Percentiles rank a stretch among this genome's conserved stretches.
Evolutionary conservation across 2,329 filamentous ascomycete species (phyloP).

Genomic region (Cercospora sp.): DNA sequence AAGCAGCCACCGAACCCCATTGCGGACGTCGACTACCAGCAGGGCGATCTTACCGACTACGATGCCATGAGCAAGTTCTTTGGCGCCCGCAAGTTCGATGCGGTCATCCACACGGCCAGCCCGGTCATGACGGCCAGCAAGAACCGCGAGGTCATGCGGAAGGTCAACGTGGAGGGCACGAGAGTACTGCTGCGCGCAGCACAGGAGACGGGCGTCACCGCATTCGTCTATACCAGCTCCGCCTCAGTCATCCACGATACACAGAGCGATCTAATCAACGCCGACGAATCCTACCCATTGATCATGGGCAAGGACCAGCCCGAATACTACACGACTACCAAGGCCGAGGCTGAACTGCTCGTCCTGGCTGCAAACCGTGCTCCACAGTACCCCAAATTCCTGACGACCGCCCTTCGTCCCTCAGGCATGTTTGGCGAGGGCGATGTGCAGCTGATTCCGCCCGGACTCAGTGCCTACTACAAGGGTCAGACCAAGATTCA

Average conservation of each 20-base stretch:
- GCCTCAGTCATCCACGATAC: slow-evolving; percentile 52
- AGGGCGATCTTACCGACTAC: slow-evolving; percentile 52
- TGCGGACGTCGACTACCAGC: slow-evolving; percentile 50
- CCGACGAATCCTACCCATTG: slow-evolving; percentile 50
- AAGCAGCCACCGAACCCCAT: slow-evolving; percentile 44
- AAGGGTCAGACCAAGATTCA: slow-evolving; percentile 53
- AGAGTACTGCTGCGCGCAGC: slow-evolving; percentile 50
- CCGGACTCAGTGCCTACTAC: slow-evolving; percentile 47
- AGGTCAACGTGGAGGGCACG: slow-evolving; percentile 55
- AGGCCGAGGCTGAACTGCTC: slow-evolving; percentile 50
- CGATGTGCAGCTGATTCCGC: slow-evolving; percentile 49
- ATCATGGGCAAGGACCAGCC: slow-evolving; percentile 49
- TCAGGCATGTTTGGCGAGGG: slow-evolving; percentile 54
- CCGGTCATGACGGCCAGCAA: slow-evolving; percentile 43
- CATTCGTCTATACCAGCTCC: slow-evolving; percentile 55
- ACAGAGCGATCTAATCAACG: slow-evolving; percentile 49
- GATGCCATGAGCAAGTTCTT: slow-evolving; percentile 46
- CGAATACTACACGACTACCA: slow-evolving; percentile 54
- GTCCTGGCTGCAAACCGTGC: slow-evolving; percentile 53
- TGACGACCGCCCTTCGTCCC: slow-evolving; percentile 53
- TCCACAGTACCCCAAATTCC: slow-evolving; percentile 43
- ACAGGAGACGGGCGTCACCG: slow-evolving; percentile 51
- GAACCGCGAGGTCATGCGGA: slow-evolving; percentile 47
- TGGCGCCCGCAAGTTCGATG: slow-evolving; percentile 45
- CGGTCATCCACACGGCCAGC: slow-evolving; percentile 54